These are phyloP conservation scores for Candida sp. DNA, from an alignment of 1,139 yeast genomes.

Conservation along the genomic window DNA sequence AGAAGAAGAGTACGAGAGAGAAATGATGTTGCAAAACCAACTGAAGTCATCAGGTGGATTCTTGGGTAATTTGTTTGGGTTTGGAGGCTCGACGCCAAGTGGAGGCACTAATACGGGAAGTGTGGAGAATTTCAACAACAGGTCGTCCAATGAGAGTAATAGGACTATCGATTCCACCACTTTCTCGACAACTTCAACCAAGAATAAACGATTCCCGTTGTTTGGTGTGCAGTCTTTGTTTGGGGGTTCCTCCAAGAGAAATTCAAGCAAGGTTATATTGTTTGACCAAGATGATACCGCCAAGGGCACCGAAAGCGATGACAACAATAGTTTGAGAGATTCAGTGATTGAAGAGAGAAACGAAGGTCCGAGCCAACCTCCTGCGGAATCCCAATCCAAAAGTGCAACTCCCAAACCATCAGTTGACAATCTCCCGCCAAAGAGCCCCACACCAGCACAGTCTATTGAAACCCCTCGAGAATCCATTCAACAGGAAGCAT, in stretches of 20 bases:
- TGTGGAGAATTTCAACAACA: neutral
- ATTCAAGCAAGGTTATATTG: constrained; percentile 5
- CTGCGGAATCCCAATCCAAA: neutral
- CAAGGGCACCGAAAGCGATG: neutral
- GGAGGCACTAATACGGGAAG: constrained; percentile 1
- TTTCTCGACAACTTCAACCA: constrained; percentile 3
- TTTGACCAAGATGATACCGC: constrained; percentile 4
- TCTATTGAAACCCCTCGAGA: neutral
- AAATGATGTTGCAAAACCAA: constrained; percentile 6
- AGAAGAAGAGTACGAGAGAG: constrained; percentile 44
- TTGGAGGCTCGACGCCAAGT: constrained; percentile 2
- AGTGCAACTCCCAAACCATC: neutral
- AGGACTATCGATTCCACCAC: constrained; percentile 8
- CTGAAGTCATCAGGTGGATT: constrained; percentile 8
- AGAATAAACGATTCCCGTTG: constrained; percentile 10
- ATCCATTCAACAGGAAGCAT: neutral
- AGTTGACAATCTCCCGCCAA: neutral
- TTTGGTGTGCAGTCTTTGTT: constrained; percentile 11
- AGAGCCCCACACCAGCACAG: neutral
- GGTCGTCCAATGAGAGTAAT: constrained; percentile 10
- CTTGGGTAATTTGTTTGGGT: constrained; percentile 14
- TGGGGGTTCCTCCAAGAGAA: constrained; percentile 8
- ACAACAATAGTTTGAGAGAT: neutral
- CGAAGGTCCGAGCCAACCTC: neutral
- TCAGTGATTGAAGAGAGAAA: neutral